Conservation (phyloP, 164 flowering plant genomes). For the Piper betle region DNA sequence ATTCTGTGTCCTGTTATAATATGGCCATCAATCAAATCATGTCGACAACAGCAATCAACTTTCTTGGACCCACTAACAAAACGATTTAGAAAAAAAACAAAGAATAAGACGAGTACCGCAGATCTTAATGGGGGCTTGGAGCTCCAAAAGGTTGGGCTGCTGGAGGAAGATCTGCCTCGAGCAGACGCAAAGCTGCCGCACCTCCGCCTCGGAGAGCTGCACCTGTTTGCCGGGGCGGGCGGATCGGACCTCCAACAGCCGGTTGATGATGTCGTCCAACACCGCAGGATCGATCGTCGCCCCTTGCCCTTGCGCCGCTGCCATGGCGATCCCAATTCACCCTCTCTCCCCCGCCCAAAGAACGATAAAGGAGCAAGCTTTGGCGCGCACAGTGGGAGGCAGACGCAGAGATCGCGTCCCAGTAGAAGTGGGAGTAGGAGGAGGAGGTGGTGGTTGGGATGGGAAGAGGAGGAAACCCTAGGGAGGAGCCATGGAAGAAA, state of each 20-base stretch:
- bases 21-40: no score
- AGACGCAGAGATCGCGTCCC: no score
- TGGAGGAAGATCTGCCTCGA: slow-evolving; percentile 31
- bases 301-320: background rate
- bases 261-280: slow-evolving; percentile 3
- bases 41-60: no score
- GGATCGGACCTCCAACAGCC: slow-evolving; percentile 38
- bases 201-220: slow-evolving; percentile 40
- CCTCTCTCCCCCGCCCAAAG: background rate
- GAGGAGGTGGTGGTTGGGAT: no score
- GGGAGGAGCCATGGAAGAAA: no score
- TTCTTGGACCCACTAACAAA: no score
- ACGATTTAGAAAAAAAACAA: background rate
- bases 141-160: slow-evolving; percentile 44
- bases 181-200: slow-evolving; percentile 30
- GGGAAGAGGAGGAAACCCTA: no score
- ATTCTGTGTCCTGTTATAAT: no score
- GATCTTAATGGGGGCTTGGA: slow-evolving; percentile 54
- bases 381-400: no score
- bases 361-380: no score
- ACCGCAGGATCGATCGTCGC: background rate
- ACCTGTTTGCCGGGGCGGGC: slow-evolving; percentile 36
- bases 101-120: slow-evolving; percentile 22
- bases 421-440: no score
- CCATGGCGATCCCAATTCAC: background rate